phyloP scores from a whole-genome alignment of 257 asterid genomes.

The Nicotiana tomentosiformis region DNA sequence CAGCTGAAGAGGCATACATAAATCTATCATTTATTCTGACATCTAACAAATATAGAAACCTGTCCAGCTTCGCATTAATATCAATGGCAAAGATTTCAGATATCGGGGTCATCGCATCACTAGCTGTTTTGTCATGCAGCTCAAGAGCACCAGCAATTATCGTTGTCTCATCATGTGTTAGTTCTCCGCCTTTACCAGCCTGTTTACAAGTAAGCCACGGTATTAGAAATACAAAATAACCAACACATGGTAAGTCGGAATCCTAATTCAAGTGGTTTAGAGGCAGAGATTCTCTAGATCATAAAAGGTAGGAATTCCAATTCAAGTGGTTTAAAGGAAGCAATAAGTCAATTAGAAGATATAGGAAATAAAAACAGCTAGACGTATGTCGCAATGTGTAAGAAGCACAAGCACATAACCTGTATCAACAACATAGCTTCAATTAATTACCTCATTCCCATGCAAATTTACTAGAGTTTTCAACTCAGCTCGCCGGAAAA shows the following conservation, averaged over 20 bases:
- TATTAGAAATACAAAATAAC: not conserved
- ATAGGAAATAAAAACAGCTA: not conserved
- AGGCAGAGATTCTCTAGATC: not conserved
- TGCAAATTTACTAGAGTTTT: constrained; percentile 77
- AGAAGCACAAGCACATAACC: not conserved
- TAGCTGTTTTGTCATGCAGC: constrained; percentile 79
- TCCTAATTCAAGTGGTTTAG: not conserved
- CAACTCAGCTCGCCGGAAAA: constrained; percentile 96
- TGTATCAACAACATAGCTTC: not conserved
- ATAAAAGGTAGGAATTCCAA: not conserved
- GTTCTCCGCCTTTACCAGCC: constrained; percentile 99
- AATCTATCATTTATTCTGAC: not conserved
- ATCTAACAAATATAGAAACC: constrained; percentile 30
- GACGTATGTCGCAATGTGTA: not conserved
- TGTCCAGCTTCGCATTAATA: constrained; percentile 76
- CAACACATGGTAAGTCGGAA: not conserved
- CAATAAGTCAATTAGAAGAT: not conserved
- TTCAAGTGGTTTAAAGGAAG: not conserved
- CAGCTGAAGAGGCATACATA: constrained; percentile 12
- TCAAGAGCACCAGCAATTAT: constrained; percentile 97
- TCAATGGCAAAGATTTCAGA: constrained; percentile 73
- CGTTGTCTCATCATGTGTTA: constrained; percentile 97
- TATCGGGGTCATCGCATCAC: constrained; percentile 93
- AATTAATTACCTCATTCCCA: constrained; percentile 64
- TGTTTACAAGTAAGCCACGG: constrained; percentile 22